These are phyloP conservation scores for Picochlorum sp. DNA, from an alignment of 139 green algal genomes.

Conservation along the genomic window DNA sequence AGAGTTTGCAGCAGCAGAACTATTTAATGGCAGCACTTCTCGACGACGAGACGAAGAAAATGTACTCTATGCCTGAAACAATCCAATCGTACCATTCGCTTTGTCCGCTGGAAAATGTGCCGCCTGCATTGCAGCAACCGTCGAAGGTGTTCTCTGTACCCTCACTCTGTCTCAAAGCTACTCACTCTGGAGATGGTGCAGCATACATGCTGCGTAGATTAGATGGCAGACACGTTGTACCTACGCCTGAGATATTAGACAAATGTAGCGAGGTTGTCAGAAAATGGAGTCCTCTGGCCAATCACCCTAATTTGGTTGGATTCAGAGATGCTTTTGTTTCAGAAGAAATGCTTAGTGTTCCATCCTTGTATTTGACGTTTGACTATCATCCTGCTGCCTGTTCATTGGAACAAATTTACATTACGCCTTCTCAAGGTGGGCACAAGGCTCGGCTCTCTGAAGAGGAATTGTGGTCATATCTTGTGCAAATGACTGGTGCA, in stretches of 20 bases:
- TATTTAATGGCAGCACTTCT: conserved; percentile 28
- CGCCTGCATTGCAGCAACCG: neutral
- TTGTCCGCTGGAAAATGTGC: conserved; percentile 37
- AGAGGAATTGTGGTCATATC: conserved; percentile 76
- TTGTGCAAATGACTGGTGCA: conserved; percentile 51
- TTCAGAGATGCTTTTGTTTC: conserved; percentile 57
- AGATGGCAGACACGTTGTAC: conserved; percentile 57
- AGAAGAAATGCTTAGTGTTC: conserved; percentile 33
- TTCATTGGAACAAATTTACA: conserved; percentile 40
- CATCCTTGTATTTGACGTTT: conserved; percentile 46
- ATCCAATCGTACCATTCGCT: conserved; percentile 70
- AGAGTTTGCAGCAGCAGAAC: conserved; percentile 57
- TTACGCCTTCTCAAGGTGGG: conserved; percentile 13
- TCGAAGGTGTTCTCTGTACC: conserved; percentile 20
- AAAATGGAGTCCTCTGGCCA: conserved; percentile 39
- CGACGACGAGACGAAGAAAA: conserved; percentile 15
- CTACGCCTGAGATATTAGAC: conserved; percentile 52
- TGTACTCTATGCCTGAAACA: conserved; percentile 41
- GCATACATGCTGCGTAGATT: conserved; percentile 63
- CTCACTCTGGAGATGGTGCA: conserved; percentile 46
- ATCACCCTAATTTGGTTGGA: conserved; percentile 61
- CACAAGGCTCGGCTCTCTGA: conserved; percentile 27
- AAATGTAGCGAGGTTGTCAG: conserved; percentile 38
- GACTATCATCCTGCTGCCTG: conserved; percentile 55
- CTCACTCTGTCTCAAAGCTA: conserved; percentile 55